phyloP scores from a whole-genome alignment of 345 rosid species.

The Aegle marmelos region DNA sequence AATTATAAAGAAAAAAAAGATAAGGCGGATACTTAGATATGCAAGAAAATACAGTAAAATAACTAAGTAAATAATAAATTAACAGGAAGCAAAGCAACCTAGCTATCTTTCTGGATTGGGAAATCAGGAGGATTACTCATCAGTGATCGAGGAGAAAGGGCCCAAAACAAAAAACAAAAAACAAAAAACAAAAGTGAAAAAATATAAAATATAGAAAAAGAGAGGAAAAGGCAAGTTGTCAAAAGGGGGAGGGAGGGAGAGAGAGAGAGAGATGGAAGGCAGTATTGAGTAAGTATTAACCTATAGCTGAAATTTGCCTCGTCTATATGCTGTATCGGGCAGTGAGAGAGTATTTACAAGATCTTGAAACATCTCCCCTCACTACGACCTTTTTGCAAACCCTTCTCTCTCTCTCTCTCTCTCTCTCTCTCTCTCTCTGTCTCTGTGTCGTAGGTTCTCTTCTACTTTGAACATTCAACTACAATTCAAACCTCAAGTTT shows the following conservation, averaged over 20 bases:
- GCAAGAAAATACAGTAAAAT: not conserved
- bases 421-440: conserved; percentile 21
- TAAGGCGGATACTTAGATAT: not conserved
- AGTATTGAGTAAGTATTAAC: not conserved
- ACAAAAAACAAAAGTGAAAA: not conserved
- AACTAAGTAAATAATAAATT: no score
- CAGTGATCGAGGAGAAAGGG: not conserved
- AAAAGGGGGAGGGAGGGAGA: conserved; percentile 41
- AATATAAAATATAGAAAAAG: conserved; percentile 18
- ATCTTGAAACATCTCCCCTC: conserved; percentile 7
- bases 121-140: not conserved
- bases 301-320: conserved; percentile 41
- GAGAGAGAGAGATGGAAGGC: conserved; percentile 33
- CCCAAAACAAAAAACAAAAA: not conserved
- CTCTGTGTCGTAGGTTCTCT: conserved; percentile 28
- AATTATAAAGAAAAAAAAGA: conserved; percentile 4
- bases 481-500: not conserved
- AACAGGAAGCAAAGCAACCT: no score
- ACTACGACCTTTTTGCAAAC: not conserved
- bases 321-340: conserved; percentile 48
- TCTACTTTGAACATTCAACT: conserved; percentile 11
- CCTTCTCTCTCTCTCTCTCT: conserved; percentile 20
- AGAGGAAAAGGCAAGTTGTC: conserved; percentile 38
- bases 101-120: not conserved
- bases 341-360: conserved; percentile 15